These are phyloP conservation scores for Penicillium janthinellum DNA, from an alignment of 2,329 filamentous ascomycete genomes.

Conservation along the genomic window DNA sequence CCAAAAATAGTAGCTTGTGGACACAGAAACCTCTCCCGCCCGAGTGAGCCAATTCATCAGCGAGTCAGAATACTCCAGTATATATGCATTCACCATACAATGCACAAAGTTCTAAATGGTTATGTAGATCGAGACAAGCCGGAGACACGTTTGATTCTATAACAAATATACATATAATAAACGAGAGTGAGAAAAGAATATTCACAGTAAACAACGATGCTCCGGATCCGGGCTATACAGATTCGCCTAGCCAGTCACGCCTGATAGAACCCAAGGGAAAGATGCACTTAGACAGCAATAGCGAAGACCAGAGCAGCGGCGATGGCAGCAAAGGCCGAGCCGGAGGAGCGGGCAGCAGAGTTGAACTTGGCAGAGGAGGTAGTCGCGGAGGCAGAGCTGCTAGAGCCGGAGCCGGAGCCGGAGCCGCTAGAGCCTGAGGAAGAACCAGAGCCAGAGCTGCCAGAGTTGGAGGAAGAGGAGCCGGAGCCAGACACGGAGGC, in stretches of 20 bases:
- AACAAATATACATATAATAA: slow-evolving; percentile 7
- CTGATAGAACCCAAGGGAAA: slow-evolving; percentile 6
- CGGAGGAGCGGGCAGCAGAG: slow-evolving; percentile 11
- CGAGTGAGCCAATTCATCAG: neutral
- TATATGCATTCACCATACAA: no score
- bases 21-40: neutral
- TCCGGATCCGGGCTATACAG: neutral
- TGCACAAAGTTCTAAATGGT: no score
- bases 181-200: slow-evolving; percentile 16
- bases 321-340: slow-evolving; percentile 22
- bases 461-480: slow-evolving; percentile 5
- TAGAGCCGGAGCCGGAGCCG: slow-evolving; percentile 1
- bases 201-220: slow-evolving; percentile 7
- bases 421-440: neutral
- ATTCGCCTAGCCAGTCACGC: slow-evolving; percentile 16
- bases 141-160: slow-evolving; percentile 4
- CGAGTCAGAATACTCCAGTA: no score
- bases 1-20: neutral
- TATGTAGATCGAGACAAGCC: neutral
- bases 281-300: slow-evolving; percentile 24
- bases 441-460: neutral
- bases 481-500: slow-evolving; percentile 3
- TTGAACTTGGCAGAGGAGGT: slow-evolving; percentile 5
- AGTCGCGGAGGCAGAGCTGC: slow-evolving; percentile 8
- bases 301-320: slow-evolving; percentile 23